These are phyloP conservation scores for Peniophora sp. DNA, from an alignment of 1,284 basidiomycete genomes.

Conservation along the genomic window DNA sequence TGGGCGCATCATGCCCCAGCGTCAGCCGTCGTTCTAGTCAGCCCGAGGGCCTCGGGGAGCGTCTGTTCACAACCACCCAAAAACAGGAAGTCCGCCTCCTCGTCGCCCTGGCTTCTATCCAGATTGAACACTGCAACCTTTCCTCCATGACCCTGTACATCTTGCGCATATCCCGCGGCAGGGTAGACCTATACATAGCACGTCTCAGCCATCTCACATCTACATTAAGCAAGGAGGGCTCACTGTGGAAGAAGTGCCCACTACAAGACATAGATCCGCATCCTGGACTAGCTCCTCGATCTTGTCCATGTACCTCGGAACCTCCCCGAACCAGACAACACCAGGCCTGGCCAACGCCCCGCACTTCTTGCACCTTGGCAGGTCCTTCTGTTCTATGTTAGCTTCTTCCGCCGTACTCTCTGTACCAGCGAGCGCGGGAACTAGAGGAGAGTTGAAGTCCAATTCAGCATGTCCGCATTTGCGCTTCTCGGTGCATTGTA, in stretches of 20 bases:
- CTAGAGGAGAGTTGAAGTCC: slow-evolving; percentile 41
- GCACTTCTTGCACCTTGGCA: slow-evolving; percentile 48
- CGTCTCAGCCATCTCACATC: background rate
- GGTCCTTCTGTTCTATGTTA: slow-evolving; percentile 31
- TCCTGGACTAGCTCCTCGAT: slow-evolving; percentile 37
- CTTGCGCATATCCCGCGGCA: slow-evolving; percentile 33
- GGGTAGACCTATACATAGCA: slow-evolving; percentile 32
- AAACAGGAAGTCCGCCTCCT: slow-evolving; percentile 40
- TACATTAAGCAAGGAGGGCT: slow-evolving; percentile 11
- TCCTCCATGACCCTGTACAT: slow-evolving; percentile 30
- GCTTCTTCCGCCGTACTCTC: slow-evolving; percentile 29
- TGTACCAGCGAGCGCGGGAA: slow-evolving; percentile 40
- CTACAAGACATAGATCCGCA: slow-evolving; percentile 53
- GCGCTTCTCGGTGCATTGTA: slow-evolving; percentile 34
- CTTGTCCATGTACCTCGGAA: slow-evolving; percentile 30
- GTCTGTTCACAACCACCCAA: slow-evolving; percentile 37
- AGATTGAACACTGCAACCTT: slow-evolving; percentile 57
- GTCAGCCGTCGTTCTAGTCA: background rate
- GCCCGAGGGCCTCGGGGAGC: slow-evolving; percentile 27
- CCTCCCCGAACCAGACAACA: slow-evolving; percentile 64
- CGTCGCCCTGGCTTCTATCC: slow-evolving; percentile 34
- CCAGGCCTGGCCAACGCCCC: slow-evolving; percentile 45
- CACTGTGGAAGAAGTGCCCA: slow-evolving; percentile 59
- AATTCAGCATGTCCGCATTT: slow-evolving; percentile 33
- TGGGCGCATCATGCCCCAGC: no score